phyloP scores from a whole-genome alignment of 2,329 filamentous ascomycete genomes.

The Cladosporium sphaerospermum region DNA sequence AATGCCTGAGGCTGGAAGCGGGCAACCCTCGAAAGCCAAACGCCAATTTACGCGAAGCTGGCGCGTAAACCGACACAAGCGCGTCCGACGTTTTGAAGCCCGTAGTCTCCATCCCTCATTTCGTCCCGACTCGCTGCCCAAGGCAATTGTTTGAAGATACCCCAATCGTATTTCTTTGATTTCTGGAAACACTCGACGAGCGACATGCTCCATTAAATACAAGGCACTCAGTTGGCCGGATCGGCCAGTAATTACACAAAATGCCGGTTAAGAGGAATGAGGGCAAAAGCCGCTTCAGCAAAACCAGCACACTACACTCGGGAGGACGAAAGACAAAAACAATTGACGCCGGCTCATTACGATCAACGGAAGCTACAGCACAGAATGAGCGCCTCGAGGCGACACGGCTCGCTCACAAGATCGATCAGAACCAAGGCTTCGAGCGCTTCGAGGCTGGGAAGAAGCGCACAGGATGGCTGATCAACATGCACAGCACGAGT shows the following conservation, averaged over 20 bases:
- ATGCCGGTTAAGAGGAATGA: constrained; percentile 41
- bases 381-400: constrained; percentile 90
- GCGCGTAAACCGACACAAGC: too few species aligned
- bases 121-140: constrained; percentile 1
- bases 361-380: constrained; percentile 77
- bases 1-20: background rate
- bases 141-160: constrained; percentile 5
- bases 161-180: constrained; percentile 2
- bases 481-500: constrained; percentile 86
- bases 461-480: constrained; percentile 84
- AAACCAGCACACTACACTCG: constrained; percentile 31
- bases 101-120: constrained; percentile 1
- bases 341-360: constrained; percentile 67
- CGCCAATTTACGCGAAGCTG: background rate
- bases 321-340: constrained; percentile 57
- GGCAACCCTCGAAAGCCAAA: background rate
- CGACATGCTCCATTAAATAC: background rate
- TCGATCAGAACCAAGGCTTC: constrained; percentile 95
- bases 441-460: constrained; percentile 81
- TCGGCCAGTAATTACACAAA: constrained; percentile 16
- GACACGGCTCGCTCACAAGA: constrained; percentile 71
- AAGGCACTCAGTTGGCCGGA: background rate
- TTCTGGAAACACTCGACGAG: background rate
- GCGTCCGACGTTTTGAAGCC: too few species aligned
- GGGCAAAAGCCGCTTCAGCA: constrained; percentile 37